Evolutionary conservation across 768 basidiomycete genomes (phyloP), one percentile per base, ranked within the genome.

Genomic region (Mycena indigotica): DNA sequence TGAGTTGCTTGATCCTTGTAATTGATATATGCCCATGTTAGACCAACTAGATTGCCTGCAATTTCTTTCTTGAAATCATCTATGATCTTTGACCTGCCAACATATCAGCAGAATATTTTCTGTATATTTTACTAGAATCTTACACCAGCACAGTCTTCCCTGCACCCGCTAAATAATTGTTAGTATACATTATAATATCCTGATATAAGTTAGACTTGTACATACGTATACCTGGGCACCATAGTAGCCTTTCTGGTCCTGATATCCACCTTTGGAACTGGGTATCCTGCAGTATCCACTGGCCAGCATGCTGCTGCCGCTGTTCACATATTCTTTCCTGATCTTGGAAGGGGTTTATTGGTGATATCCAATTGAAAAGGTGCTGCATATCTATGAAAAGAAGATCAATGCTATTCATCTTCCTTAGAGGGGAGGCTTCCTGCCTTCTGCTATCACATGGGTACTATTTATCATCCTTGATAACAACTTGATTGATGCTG

Each of bases 221-320:
- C 55, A 24, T 24, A 57, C 55, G 55, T 3, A 57, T 57, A 6
- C 55, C 55, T 29, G 8, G 39, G 17, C 55, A 51, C 55, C 55
- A 57, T 2, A 57, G 12, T 17, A 6, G 21, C 50, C 25, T 3
- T n/a, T 24, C 39, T 3, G 17, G 10, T 1, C n/a, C 24, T 6
- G 17, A 1, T 19, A 41, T 32, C 55, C 55, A 57, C 15, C 51
- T n/a, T 19, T 10, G 17, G 23, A 57, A 57, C 1, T 12, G 16
- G 10, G 38, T 3, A 32, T 19, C 3, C 13, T 8, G 28, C 28
- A 58, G 30, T 3, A 58, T 25, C 57, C 52, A 58, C 8, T 19
- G 8, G 2, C 57, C 57, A 1, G 52, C 53, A 6, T 44, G 51
- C 17, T 50, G 30, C 15, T 58, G 57, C 39, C 41, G 39, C 2